Conservation (phyloP, 768 basidiomycete genomes). For the Lentinula aciculospora region DNA sequence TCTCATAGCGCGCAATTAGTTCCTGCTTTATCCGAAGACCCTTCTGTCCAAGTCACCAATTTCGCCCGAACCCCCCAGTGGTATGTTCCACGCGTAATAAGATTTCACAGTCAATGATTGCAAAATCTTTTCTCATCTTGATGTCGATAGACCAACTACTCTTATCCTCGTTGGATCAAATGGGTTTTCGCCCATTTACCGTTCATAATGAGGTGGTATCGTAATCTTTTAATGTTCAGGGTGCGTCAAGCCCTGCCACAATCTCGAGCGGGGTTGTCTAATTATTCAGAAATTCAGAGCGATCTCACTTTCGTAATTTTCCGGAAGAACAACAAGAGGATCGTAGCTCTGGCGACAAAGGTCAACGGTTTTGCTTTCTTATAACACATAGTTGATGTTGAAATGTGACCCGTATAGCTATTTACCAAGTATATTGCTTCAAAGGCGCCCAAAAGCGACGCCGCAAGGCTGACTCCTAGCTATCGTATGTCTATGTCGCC, state of each 20-base stretch:
- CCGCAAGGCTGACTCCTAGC: slow-evolving; percentile 40
- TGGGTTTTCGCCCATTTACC: slow-evolving; percentile 55
- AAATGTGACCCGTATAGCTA: slow-evolving; percentile 19
- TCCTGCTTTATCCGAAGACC: slow-evolving; percentile 45
- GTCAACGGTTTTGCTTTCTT: slow-evolving; percentile 16
- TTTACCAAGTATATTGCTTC: slow-evolving; percentile 40
- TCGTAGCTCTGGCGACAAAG: slow-evolving; percentile 24
- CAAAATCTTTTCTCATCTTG: neutral
- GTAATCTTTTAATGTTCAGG: slow-evolving; percentile 39
- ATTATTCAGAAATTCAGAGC: slow-evolving; percentile 19
- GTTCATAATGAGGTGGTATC: slow-evolving; percentile 39
- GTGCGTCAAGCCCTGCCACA: slow-evolving; percentile 22
- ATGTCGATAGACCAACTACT: slow-evolving; percentile 26
- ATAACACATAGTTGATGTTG: neutral
- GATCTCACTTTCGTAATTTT: slow-evolving; percentile 33
- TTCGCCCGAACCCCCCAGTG: slow-evolving; percentile 59
- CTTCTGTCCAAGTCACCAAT: slow-evolving; percentile 46
- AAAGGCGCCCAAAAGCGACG: slow-evolving; percentile 43
- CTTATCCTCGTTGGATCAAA: slow-evolving; percentile 38
- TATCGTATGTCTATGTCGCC: slow-evolving; percentile 32
- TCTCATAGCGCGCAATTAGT: slow-evolving; percentile 50
- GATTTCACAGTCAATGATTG: neutral
- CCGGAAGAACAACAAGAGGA: slow-evolving; percentile 30
- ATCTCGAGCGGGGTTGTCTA: neutral
- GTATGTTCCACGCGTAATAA: slow-evolving; percentile 45